phyloP scores from a whole-genome alignment of 192 early-diverging fungal genomes.

The Powellomyces hirtus region DNA sequence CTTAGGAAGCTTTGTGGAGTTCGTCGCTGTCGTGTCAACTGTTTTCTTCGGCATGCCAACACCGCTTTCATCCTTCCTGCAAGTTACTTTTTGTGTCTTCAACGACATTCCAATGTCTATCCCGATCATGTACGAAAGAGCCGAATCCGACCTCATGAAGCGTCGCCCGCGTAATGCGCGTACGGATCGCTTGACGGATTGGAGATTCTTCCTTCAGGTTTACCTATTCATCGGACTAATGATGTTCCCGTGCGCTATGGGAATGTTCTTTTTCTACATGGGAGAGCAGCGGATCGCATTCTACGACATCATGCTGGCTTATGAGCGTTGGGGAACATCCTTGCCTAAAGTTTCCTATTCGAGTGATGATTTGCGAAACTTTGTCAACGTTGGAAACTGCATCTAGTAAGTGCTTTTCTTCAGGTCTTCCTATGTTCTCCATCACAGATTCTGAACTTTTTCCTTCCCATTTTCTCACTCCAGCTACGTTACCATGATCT shows the following conservation, averaged over 20 bases:
- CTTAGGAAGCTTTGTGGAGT: slow-evolving; percentile 51
- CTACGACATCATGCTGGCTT: background rate
- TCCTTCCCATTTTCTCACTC: background rate
- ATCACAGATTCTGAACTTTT: background rate
- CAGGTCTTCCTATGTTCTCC: too few relatives aligned
- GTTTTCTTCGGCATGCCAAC: slow-evolving; percentile 78
- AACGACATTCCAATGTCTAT: slow-evolving; percentile 64
- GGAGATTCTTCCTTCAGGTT: slow-evolving; percentile 65
- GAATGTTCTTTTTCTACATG: slow-evolving; percentile 73
- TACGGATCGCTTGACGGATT: slow-evolving; percentile 65
- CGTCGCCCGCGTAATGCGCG: slow-evolving; percentile 68
- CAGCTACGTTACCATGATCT: slow-evolving; percentile 52
- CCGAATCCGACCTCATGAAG: slow-evolving; percentile 72
- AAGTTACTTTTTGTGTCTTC: slow-evolving; percentile 36
- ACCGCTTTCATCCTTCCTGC: slow-evolving; percentile 73
- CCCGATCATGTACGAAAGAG: slow-evolving; percentile 71
- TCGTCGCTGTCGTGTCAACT: slow-evolving; percentile 73
- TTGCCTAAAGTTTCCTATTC: too few relatives aligned
- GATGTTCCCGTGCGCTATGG: slow-evolving; percentile 62
- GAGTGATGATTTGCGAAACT: background rate
- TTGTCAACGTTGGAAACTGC: slow-evolving; percentile 4
- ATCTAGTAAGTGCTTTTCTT: too few relatives aligned
- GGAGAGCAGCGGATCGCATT: slow-evolving; percentile 30
- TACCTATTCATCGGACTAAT: slow-evolving; percentile 78
- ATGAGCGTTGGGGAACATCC: background rate